Base-by-base conservation (phyloP, 371 early-diverging fungal species). In the Mortierella sp. region DNA sequence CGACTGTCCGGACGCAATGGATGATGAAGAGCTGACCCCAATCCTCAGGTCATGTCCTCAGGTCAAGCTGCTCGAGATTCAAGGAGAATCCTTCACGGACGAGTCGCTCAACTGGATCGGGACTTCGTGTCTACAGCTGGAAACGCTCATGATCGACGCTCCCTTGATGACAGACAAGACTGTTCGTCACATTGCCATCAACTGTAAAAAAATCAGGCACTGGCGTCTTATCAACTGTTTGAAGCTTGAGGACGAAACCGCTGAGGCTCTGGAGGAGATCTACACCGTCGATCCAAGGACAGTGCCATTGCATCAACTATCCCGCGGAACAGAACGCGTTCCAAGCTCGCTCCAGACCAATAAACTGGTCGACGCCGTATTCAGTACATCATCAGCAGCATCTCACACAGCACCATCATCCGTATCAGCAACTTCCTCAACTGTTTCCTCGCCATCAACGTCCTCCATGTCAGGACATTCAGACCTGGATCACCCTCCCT, bases 11-110 rank as follows among this genome's bases (percentile, higher is more conserved):
- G 82, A 79, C 71, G 57, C 77, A 10, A 81, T 81, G 76, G 64
- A 69, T 0, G 86, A 86, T 64, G 8, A 21, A 13, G 82, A 76
- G 19, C 61, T 86, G 19, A 59, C 54, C 2, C 34, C 69, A 28
- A 73, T 81, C 53, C 75, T 86, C 5, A 74, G 67, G 24, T 67
- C 73, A 5, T 72, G 79, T 37, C 28, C 79, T 21, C 78, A 76
- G 44, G 79, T 86, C 53, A 43, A n/a, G 40, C 24, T 71, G 5
- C 79, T 86, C 5, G 82, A 86, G 72, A 28, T 86, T 10, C 86
- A 75, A 26, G 82, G 86, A 64, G 79, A 86, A n/a, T 71, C 70
- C 31, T 81, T 86, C 57, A 86, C 86, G 28, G 86, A 86, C 48
- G 57, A 74, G 61, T 86, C 86, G 1, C 81, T 86, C 3, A 34